These are phyloP conservation scores for Podila epicladia DNA, from an alignment of 192 early-diverging fungal species.

Conservation along the genomic window DNA sequence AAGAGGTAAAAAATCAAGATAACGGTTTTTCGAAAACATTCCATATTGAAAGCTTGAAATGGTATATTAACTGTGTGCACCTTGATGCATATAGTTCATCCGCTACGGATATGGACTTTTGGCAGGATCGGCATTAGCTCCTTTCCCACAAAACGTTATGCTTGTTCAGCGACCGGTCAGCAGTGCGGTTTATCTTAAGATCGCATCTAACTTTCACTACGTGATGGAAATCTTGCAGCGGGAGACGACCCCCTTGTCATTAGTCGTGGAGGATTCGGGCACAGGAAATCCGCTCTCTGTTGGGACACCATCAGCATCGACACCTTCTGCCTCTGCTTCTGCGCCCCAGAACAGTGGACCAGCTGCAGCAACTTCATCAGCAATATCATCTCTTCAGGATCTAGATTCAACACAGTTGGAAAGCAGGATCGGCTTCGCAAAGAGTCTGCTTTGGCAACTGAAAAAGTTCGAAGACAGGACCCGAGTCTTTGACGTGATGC, in stretches of 20 bases:
- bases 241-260: conserved; percentile 42
- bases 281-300: conserved; percentile 1
- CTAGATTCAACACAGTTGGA: conserved; percentile 36
- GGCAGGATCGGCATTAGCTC: conserved; percentile 6
- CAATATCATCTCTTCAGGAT: conserved; percentile 15
- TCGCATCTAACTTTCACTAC: conserved; percentile 49
- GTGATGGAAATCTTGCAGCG: conserved; percentile 57
- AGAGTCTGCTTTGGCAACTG: conserved; percentile 55
- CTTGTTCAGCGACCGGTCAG: conserved; percentile 30
- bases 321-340: conserved; percentile 17
- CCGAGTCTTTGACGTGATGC: conserved; percentile 59
- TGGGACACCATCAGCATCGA: conserved; percentile 3
- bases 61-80: background rate
- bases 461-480: conserved; percentile 50
- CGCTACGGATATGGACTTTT: conserved; percentile 40
- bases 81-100: conserved; percentile 22
- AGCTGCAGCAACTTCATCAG: background rate
- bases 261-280: conserved; percentile 14
- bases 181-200: conserved; percentile 28
- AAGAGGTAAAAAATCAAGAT: conserved; percentile 27
- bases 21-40: too few species aligned
- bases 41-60: background rate
- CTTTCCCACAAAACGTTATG: conserved; percentile 44
- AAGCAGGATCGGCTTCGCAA: conserved; percentile 57
- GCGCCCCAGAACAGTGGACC: background rate